A percentile compares a stretch with the other conserved stretches of the same genome.
phyloP scores from a whole-genome alignment of 2,329 filamentous ascomycete genomes.

The Aaosphaeria arxii region DNA sequence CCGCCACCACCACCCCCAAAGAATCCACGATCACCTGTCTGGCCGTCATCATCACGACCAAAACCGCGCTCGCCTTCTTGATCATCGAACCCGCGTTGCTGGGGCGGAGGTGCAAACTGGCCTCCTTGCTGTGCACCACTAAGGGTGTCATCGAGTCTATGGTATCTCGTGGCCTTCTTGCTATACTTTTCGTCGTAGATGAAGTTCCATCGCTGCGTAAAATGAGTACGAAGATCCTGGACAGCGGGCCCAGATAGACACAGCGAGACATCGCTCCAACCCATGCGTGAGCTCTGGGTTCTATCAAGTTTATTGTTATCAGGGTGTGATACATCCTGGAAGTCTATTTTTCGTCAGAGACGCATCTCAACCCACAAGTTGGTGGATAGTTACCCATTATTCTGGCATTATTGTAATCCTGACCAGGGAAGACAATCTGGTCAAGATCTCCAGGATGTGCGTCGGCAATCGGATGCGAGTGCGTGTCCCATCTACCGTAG shows the following conservation, averaged over 20 bases:
- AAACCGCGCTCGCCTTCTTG: conserved; percentile 37
- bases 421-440: conserved; percentile 77
- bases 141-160: conserved; percentile 24
- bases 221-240: conserved; percentile 72
- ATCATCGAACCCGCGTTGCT: conserved; percentile 31
- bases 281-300: conserved; percentile 78
- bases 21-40: conserved; percentile 29
- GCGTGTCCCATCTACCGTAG: conserved; percentile 85
- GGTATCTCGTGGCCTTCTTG: conserved; percentile 52
- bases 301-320: conserved; percentile 85
- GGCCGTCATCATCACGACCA: conserved; percentile 20
- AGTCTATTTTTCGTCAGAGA: conserved; percentile 47
- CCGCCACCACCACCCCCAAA: conserved; percentile 19
- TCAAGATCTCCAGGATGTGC: conserved; percentile 76
- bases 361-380: not conserved
- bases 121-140: conserved; percentile 35
- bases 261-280: conserved; percentile 84
- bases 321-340: conserved; percentile 73
- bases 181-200: conserved; percentile 82
- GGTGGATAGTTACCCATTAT: conserved; percentile 60
- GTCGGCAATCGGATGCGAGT: conserved; percentile 81
- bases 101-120: conserved; percentile 41
- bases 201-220: conserved; percentile 87
- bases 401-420: conserved; percentile 88
- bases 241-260: conserved; percentile 73